Base-by-base conservation (phyloP, 2,329 filamentous ascomycete genomes). In the Sporothrix curviconia region DNA sequence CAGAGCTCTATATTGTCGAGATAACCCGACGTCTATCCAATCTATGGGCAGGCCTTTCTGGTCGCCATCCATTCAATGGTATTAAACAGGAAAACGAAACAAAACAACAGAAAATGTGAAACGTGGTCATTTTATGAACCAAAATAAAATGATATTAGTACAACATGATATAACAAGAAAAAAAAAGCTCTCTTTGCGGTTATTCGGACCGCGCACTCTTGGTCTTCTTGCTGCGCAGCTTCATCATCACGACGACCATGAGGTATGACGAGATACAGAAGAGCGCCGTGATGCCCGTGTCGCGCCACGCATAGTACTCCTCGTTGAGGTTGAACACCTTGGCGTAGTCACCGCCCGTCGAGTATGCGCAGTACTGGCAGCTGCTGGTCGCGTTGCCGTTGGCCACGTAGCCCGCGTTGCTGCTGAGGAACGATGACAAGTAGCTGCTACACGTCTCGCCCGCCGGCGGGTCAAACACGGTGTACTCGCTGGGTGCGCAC, bases 281-380 rank as follows among this genome's bases (percentile, higher is more conserved):
- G 5, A 82, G 70, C 1, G 78, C 78, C 3, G 79, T 76, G 49
- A 87, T 82, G 0, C 66, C 85, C 0, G 81, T 59, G 52, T 89
- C 76, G 50, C 86, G 76, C 86, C 86, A 89, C 0, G 83, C 85
- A 62, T 83, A 83, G 60, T 76, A 81, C 62, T 86, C 82, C 4
- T 82, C 75, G 1, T 74, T 73, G 7, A 89, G 64, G 65, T 87
- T 86, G 12, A 89, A 61, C 0, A 75, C 81, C 2, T 69, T 64
- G 2, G 89, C 67, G 61, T 85, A 89, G 58, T 86, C 84, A 6
- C 76, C 73, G 0, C 83, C 85, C 17, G 65, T 69, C 1, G 67
- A 69, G 66, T 82, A 89, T 60, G 82, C 74, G 64, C 86, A 89
- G 66, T 86, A 89, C 0, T 68, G 72, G 0, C 69, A 64, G 0